Conservation (phyloP, 2,329 filamentous ascomycete genomes). For the Raffaelea arxii region DNA sequence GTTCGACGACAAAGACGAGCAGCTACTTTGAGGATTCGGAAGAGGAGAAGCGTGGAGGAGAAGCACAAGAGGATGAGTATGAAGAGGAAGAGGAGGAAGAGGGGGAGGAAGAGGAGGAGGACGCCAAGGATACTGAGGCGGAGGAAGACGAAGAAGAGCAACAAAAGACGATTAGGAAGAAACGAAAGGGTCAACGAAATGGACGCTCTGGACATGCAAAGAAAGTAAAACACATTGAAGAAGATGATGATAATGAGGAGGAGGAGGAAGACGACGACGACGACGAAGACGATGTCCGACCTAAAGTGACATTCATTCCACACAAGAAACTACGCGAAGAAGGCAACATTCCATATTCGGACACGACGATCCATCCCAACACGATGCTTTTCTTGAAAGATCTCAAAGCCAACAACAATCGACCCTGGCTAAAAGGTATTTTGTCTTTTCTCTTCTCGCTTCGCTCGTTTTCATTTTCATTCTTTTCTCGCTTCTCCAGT, state of each 20-base stretch:
- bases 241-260: too few relatives aligned
- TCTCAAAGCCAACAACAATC: slow-evolving; percentile 48
- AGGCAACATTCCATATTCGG: slow-evolving; percentile 37
- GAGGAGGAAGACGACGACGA: slow-evolving; percentile 27
- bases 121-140: slow-evolving; percentile 14
- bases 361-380: slow-evolving; percentile 45
- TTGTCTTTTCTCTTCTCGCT: not conserved
- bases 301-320: slow-evolving; percentile 30
- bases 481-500: not conserved
- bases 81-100: not conserved
- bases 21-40: slow-evolving; percentile 37
- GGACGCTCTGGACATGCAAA: slow-evolving; percentile 18
- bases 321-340: slow-evolving; percentile 29
- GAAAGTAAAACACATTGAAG: not conserved
- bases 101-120: slow-evolving; percentile 14
- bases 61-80: slow-evolving; percentile 11
- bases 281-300: slow-evolving; percentile 23
- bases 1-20: slow-evolving; percentile 35
- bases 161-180: slow-evolving; percentile 17
- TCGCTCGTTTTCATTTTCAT: not conserved
- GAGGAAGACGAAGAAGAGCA: slow-evolving; percentile 20
- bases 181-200: slow-evolving; percentile 20
- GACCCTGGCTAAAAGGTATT: slow-evolving; percentile 49
- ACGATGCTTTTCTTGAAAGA: slow-evolving; percentile 48
- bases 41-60: slow-evolving; percentile 2